phyloP scores from a whole-genome alignment of 164 flowering plant species.

The Berberis vulgaris region DNA sequence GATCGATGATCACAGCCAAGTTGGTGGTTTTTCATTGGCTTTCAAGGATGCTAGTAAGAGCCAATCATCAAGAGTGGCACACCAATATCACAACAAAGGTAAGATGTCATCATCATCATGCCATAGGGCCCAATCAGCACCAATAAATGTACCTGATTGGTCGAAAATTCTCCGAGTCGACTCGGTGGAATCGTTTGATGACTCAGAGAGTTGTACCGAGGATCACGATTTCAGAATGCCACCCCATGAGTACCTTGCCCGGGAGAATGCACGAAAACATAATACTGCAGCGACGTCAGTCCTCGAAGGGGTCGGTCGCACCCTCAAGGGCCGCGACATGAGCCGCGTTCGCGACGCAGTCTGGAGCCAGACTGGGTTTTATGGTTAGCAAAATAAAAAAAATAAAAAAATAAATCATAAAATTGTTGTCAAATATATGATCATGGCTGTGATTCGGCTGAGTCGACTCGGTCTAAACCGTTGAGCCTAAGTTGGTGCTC shows the following conservation, averaged over 20 bases:
- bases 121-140: constrained; percentile 61
- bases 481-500: too few relatives aligned
- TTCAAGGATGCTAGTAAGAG: constrained; percentile 33
- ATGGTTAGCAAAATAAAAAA: too few relatives aligned
- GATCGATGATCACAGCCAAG: constrained; percentile 17
- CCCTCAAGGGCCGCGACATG: constrained; percentile 94
- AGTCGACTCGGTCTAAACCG: constrained; percentile 3
- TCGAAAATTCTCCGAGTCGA: constrained; percentile 52
- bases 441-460: constrained; percentile 7
- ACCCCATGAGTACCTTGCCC: constrained; percentile 88
- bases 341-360: constrained; percentile 87
- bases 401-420: constrained; percentile 2
- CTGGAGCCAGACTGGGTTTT: constrained; percentile 88
- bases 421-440: neutral
- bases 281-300: too few relatives aligned
- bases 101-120: constrained; percentile 39
- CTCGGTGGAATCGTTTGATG: constrained; percentile 60
- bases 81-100: too few relatives aligned
- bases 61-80: constrained; percentile 27
- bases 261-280: constrained; percentile 38
- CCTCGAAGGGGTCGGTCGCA: constrained; percentile 83
- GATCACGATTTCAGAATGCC: constrained; percentile 47
- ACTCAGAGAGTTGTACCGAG: constrained; percentile 36
- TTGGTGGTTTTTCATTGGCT: constrained; percentile 72
- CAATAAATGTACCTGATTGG: constrained; percentile 86